phyloP scores from a whole-genome alignment of 441 rosid genomes.

The Erodium moschatum region DNA sequence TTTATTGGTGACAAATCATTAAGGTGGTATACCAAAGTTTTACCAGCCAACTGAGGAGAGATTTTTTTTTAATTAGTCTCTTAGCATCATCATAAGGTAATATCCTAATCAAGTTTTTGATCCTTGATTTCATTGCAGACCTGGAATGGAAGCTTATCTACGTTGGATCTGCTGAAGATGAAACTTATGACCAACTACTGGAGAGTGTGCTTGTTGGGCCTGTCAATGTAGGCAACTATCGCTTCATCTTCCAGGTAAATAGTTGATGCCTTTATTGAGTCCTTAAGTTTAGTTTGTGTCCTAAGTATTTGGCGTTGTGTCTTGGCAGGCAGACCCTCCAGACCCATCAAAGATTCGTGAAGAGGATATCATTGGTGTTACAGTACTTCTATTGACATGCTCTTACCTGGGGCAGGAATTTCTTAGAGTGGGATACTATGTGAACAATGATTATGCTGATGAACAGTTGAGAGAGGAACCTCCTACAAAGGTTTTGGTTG shows the following conservation, averaged over 20 bases:
- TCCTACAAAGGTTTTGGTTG: conserved; percentile 48
- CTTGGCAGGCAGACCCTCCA: conserved; percentile 58
- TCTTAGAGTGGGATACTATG: conserved; percentile 61
- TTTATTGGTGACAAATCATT: too few species aligned
- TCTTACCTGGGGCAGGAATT: conserved; percentile 69
- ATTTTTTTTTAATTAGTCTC: too few species aligned
- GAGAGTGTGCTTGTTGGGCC: conserved; percentile 78
- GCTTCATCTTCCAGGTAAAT: conserved; percentile 40
- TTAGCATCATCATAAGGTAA: too few species aligned
- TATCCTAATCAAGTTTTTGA: too few species aligned
- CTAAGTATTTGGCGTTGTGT: too few species aligned
- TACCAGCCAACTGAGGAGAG: too few species aligned
- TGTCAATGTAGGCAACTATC: conserved; percentile 61
- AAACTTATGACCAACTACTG: conserved; percentile 60
- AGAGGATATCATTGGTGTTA: conserved; percentile 67
- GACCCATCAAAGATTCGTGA: conserved; percentile 64
- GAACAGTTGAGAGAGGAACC: conserved; percentile 72
- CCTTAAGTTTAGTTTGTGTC: background rate
- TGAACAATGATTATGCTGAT: conserved; percentile 66
- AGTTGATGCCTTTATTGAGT: background rate
- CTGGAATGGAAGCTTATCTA: conserved; percentile 74
- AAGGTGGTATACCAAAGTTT: too few species aligned
- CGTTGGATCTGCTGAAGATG: conserved; percentile 81
- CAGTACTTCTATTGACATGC: conserved; percentile 64
- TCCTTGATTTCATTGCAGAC: conserved; percentile 27